A percentile compares a stretch with the other conserved stretches of the same genome.
Evolutionary conservation across 495 filamentous ascomycete species (phyloP).

Genomic region (Podospora pseudopauciseta): DNA sequence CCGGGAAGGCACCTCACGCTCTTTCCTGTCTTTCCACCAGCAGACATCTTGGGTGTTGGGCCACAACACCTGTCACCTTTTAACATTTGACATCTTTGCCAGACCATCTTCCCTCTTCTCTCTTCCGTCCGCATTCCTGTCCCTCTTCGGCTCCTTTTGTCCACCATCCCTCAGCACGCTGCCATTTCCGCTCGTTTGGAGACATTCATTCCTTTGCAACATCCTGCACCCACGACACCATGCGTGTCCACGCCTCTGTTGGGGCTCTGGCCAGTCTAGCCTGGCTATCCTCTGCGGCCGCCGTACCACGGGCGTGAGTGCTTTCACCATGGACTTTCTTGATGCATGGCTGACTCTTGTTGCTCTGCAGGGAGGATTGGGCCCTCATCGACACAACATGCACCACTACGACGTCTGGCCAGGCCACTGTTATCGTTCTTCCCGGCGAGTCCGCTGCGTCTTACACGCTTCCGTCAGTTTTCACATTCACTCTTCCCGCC

Average conservation of each 20-base stretch:
- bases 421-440: background rate
- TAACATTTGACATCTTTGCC: background rate
- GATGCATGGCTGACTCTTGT: background rate
- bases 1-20: background rate
- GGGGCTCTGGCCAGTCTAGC: background rate
- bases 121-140: background rate
- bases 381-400: background rate
- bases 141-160: background rate
- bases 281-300: background rate
- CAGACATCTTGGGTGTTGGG: background rate
- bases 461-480: background rate
- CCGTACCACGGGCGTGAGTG: background rate
- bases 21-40: background rate
- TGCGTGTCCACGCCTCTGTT: background rate
- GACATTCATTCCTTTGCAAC: conserved; percentile 1
- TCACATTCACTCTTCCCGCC: background rate
- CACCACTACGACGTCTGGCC: background rate
- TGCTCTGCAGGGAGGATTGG: background rate
- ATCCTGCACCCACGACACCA: background rate
- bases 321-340: background rate
- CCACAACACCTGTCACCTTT: background rate
- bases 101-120: background rate
- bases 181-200: background rate
- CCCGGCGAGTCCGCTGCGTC: background rate
- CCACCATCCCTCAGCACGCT: background rate